Evolutionary conservation across 2,329 filamentous ascomycete species (phyloP), one percentile per base, ranked within the genome.

Genomic region (Phyllosticta citrichinensis): DNA sequence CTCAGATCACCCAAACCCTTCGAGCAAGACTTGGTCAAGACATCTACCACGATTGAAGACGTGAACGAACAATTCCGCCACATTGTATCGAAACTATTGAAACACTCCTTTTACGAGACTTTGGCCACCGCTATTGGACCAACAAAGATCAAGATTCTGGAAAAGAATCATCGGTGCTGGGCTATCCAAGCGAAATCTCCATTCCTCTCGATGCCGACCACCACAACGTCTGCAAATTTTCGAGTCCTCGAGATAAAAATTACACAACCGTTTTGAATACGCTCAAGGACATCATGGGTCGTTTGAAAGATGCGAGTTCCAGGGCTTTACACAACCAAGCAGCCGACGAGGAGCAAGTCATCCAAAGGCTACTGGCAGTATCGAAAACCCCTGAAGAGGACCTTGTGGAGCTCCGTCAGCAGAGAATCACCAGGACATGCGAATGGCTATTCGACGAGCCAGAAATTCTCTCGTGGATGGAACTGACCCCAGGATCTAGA

Each of bases 161-260:
- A 75, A 11, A 73, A 72, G 73, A 78, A 4, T 78, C 77, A 0
- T 71, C 78, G 0, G 68, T 74, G 0, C 69, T 80, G 2, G 77
- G 76, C 0, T 79, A 77, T 62, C 70, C 69, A 0, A 68, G 68
- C 2, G 78, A 80, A 64, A 68, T 68, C 1, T 73, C 73, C 1
- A 72, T 67, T 50, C 63, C 70, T 2, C 64, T 80, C 35, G 63
- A 70, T 61, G 76, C 77, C 9, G 73, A 79, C 58, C 77, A 79
- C 58, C 74, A 75, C 51, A 64, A 66, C 1, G 70, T 78, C 9
- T 78, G 75, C 69, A 79, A 79, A 59, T 80, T 71, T 57, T 62
- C 66, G 9, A 68, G 66, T 11, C 68, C 62, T 2, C 12, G 67
- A 0, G 77, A 79, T 60, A 61, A 74, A 0, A 74, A 74, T 57